A percentile compares a stretch with the other conserved stretches of the same genome.
Conservation (phyloP, 1,284 basidiomycete genomes). For the Ceraceosorus guamensis region DNA sequence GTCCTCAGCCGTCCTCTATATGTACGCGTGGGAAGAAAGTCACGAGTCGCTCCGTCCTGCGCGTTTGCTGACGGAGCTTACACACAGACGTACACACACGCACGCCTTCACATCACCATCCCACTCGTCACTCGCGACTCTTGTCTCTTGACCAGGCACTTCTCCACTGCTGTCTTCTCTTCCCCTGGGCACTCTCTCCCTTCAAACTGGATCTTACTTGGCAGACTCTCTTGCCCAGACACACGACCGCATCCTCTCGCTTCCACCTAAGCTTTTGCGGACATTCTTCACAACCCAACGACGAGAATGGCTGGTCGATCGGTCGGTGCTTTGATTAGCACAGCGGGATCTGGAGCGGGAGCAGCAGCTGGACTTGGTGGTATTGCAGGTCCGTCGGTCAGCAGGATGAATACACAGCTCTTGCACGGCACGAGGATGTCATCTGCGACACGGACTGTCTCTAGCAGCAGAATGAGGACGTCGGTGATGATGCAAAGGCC, state of each 20-base stretch:
- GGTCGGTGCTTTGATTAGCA: not conserved
- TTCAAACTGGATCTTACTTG: not conserved
- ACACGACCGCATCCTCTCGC: not conserved
- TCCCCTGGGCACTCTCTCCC: not conserved
- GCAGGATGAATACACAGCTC: too few relatives aligned
- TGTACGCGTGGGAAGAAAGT: too few relatives aligned
- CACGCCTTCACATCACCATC: too few relatives aligned
- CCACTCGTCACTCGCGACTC: too few relatives aligned
- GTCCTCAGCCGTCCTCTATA: too few relatives aligned
- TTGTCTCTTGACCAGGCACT: not conserved
- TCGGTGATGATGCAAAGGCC: too few relatives aligned
- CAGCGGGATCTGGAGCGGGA: not conserved
- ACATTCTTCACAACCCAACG: not conserved
- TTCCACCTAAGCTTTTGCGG: not conserved
- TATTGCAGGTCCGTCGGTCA: not conserved
- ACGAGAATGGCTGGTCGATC: not conserved
- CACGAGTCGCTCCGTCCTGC: too few relatives aligned
- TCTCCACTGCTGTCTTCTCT: not conserved
- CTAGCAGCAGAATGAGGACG: too few relatives aligned
- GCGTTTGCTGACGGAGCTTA: too few relatives aligned
- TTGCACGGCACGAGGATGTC: too few relatives aligned
- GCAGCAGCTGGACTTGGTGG: not conserved
- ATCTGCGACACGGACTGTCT: too few relatives aligned
- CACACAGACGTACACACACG: too few relatives aligned
- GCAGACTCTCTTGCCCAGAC: not conserved